These are phyloP conservation scores for Tulasnella sp. DNA, from an alignment of 768 basidiomycete species.

Conservation along the genomic window DNA sequence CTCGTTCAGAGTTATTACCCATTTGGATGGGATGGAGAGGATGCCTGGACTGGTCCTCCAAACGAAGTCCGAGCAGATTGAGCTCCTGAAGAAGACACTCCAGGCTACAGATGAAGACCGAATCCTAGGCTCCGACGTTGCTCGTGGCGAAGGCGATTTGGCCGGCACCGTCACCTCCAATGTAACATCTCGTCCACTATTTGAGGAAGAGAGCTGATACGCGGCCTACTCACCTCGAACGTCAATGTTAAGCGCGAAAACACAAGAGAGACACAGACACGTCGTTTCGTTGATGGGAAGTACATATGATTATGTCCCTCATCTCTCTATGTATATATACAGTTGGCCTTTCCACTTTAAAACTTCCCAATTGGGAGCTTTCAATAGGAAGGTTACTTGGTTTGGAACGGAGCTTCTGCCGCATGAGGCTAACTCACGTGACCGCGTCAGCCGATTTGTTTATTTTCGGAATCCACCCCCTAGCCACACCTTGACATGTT, in stretches of 20 bases:
- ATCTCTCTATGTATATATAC: too few species aligned
- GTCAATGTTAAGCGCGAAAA: not conserved
- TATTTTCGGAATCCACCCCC: not conserved
- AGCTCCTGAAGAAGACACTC: slow-evolving; percentile 90
- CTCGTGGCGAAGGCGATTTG: slow-evolving; percentile 69
- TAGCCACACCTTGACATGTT: not conserved
- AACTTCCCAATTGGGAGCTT: too few species aligned
- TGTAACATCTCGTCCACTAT: not conserved
- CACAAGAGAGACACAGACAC: too few species aligned
- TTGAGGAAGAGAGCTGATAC: not conserved
- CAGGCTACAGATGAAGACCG: slow-evolving; percentile 89
- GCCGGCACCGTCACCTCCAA: slow-evolving; percentile 68
- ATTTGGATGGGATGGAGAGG: slow-evolving; percentile 87
- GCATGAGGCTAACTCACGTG: not conserved
- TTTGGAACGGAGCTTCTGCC: too few species aligned
- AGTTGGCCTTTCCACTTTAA: too few species aligned
- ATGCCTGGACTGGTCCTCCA: slow-evolving; percentile 89
- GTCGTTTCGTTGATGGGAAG: not conserved
- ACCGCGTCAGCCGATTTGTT: not conserved
- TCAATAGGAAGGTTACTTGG: too few species aligned
- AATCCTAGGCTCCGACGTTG: slow-evolving; percentile 82
- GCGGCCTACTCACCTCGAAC: not conserved
- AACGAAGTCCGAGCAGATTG: slow-evolving; percentile 88
- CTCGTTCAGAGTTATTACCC: slow-evolving; percentile 99
- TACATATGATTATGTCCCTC: too few species aligned